phyloP scores from a whole-genome alignment of 2,329 filamentous ascomycete genomes.

The Beauveria medogensis region DNA sequence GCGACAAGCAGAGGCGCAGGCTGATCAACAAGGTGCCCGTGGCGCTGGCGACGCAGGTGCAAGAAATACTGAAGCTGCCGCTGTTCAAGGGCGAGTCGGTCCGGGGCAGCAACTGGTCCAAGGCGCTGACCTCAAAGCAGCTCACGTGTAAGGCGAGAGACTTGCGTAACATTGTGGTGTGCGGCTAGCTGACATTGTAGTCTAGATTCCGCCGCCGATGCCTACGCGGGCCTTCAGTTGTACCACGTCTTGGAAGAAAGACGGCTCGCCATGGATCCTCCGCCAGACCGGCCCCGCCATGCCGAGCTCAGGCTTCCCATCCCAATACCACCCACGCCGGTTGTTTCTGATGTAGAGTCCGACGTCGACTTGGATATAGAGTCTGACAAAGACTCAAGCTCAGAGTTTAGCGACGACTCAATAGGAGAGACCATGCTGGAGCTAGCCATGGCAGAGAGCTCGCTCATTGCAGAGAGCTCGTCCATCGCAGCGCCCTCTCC shows the following conservation, averaged over 20 bases:
- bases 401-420: slow-evolving; percentile 2
- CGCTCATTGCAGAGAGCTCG: not conserved
- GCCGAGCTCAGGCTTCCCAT: slow-evolving; percentile 62
- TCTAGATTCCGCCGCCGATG: slow-evolving; percentile 69
- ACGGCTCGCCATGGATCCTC: slow-evolving; percentile 57
- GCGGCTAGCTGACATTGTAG: not conserved
- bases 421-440: not conserved
- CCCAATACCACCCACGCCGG: slow-evolving; percentile 32
- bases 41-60: slow-evolving; percentile 59
- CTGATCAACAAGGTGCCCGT: slow-evolving; percentile 60
- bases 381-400: slow-evolving; percentile 2
- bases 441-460: slow-evolving; percentile 5
- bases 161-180: too few relatives aligned
- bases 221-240: slow-evolving; percentile 70
- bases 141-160: slow-evolving; percentile 51
- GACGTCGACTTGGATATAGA: slow-evolving; percentile 16
- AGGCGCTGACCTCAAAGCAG: slow-evolving; percentile 53
- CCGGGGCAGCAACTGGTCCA: slow-evolving; percentile 67
- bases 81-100: slow-evolving; percentile 65
- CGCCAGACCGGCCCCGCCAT: slow-evolving; percentile 60
- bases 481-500: not conserved
- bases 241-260: slow-evolving; percentile 64
- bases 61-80: slow-evolving; percentile 64
- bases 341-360: slow-evolving; percentile 24
- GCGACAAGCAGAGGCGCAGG: slow-evolving; percentile 34